Base-by-base conservation (phyloP, 345 rosid genomes). In the Citrus mangshanensis region DNA sequence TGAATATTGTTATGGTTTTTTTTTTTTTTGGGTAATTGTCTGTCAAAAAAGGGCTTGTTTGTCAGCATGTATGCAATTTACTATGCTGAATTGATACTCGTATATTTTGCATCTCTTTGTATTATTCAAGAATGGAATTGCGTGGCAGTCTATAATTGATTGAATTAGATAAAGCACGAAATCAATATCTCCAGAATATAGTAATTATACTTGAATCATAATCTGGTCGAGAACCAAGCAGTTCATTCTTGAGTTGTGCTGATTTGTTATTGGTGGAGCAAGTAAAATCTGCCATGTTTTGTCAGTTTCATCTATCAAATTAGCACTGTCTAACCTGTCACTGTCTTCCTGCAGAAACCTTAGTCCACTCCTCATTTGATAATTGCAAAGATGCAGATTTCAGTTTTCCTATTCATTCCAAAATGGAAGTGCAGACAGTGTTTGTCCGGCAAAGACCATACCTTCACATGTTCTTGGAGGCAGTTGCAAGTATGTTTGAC, bases 401-500 rank as follows among this genome's bases (percentile, higher is more conserved):
- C 75, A 70, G 80, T 46, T 78, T 78, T 24, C 32, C 75, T 42
- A 70, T 78, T 32, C 61, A n/a, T 27, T 78, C 80, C 21, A 60
- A 78, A 77, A 77, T 77, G 80, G 68, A 77, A 77, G 74, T 69
- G 67, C 80, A 59, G 59, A 77, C 74, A 5, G 80, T 77, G 25
- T 69, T 77, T 40, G 80, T 69, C 22, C 38, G 80, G 28, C 74
- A 77, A 58, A 77, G 80, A 77, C 80, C 80, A 12, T 69, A 77
- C 35, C 68, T 77, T 24, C 59, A 22, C 54, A 56, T 77, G 67
- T 69, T 77, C 67, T 69, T 77, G 80, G 74, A 77, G 59, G 80
- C 80, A 37, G 80, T 59, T 68, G 74, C 80, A 77, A 55, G 80
- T 70, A 77, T 77, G 80, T 77, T 59, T 59, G 80, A 77, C 30